Conservation (phyloP, 2,329 filamentous ascomycete species). For the Ascochyta rabiei region DNA sequence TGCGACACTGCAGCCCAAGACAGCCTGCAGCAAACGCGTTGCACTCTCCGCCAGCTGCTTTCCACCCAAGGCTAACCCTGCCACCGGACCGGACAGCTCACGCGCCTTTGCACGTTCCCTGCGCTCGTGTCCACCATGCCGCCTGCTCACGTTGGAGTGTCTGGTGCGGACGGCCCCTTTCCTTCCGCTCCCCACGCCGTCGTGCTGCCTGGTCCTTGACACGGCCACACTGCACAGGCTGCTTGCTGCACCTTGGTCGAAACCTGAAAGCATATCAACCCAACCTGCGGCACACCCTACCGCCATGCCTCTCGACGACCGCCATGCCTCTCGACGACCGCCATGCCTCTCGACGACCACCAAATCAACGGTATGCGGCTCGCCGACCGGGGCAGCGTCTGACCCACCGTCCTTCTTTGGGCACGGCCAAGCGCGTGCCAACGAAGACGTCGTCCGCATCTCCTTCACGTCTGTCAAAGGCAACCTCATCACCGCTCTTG, state of each 20-base stretch:
- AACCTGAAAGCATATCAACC: constrained; percentile 7
- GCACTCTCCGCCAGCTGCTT: background rate
- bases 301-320: background rate
- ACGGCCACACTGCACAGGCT: too few species aligned
- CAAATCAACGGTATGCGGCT: constrained; percentile 4
- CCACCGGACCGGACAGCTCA: constrained; percentile 1
- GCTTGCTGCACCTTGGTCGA: constrained; percentile 5
- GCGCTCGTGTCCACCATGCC: background rate
- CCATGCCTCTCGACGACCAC: background rate
- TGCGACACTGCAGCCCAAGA: constrained; percentile 6
- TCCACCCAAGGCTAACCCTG: constrained; percentile 12
- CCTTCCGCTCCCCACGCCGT: background rate
- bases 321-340: background rate
- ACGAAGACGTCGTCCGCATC: background rate
- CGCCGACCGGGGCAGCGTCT: background rate
- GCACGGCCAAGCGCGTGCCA: background rate
- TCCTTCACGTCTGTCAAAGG: background rate
- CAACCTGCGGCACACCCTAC: background rate
- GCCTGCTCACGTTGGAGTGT: background rate
- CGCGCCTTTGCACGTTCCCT: background rate
- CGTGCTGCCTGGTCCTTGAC: background rate
- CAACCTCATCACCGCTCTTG: background rate
- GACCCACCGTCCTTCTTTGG: background rate
- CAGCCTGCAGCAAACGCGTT: constrained; percentile 7
- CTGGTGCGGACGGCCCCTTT: constrained; percentile 1